Conservation (phyloP, 306 rosid genomes). For the Oxytropis ochrocephala region DNA sequence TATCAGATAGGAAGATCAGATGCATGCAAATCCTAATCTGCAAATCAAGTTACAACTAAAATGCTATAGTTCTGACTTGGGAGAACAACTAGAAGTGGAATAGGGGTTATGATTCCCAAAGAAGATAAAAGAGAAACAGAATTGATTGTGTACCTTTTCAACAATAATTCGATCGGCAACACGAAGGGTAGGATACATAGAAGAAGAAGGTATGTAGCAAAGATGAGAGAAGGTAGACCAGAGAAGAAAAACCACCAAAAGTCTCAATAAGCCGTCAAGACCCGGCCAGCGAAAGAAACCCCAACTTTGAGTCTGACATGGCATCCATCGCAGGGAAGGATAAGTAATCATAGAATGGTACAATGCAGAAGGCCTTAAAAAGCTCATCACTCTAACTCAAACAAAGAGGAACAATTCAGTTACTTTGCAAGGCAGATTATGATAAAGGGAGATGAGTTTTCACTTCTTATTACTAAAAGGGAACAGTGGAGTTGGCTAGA, state of each 20-base stretch:
- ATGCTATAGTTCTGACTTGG: too few species aligned
- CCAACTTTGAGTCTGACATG: constrained; percentile 80
- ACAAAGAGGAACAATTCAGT: background rate
- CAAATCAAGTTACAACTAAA: too few species aligned
- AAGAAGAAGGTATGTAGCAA: constrained; percentile 68
- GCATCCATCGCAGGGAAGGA: constrained; percentile 59
- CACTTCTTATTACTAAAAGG: background rate
- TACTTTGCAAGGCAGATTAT: background rate
- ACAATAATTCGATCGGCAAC: constrained; percentile 73
- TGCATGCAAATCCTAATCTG: too few species aligned
- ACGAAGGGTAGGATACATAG: constrained; percentile 83
- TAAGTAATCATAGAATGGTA: constrained; percentile 29
- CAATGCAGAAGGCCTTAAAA: constrained; percentile 63
- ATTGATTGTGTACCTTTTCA: constrained; percentile 39
- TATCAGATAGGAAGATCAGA: too few species aligned
- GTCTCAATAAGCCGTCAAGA: constrained; percentile 61
- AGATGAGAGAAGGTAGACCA: constrained; percentile 72
- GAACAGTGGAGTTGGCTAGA: background rate
- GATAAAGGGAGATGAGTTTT: background rate
- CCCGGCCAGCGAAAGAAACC: constrained; percentile 80
- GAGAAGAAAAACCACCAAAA: constrained; percentile 53
- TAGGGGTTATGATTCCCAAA: too few species aligned
- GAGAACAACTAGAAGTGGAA: too few species aligned
- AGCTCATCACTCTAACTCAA: constrained; percentile 37
- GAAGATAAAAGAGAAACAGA: background rate